Evolutionary conservation across 2,329 filamentous ascomycete genomes (phyloP), one percentile per base, ranked within the genome.

Genomic region (Zelopaecilomyces penicillatus): DNA sequence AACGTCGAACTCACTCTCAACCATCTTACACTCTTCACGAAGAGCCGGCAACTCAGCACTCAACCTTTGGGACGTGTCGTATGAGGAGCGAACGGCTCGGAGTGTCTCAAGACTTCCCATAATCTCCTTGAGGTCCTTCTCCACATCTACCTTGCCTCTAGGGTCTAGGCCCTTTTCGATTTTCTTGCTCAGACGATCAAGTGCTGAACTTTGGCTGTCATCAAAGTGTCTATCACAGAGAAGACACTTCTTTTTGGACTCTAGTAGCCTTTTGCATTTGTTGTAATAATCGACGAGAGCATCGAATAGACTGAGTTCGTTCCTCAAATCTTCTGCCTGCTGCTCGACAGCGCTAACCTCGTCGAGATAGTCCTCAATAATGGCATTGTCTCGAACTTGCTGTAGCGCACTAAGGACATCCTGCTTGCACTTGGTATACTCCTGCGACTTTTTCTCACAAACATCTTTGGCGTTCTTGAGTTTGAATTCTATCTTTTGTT

Each of bases 401-500:
- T 63, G 63, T 27, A 83, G 68, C 12, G 71, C 76, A 7, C 59
- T 56, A 27, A 76, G 52, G 0, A 83, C 76, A 9, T 66, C 73
- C 33, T 75, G 67, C 48, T 85, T 77, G 57, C 79, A 83, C 30
- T 69, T 69, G 33, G 78, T 68, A 36, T 79, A 69, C 47, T 89
- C 84, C 30, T 74, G 67, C 10, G 76, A 70, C 52, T 83, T 83
- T 57, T 78, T 78, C 52, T 75, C 78, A 28, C 83, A 69, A 9
- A 77, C 78, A n/a, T 80, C 78, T 37, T 78, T 80, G 27, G 75
- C 67, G 39, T 73, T 82, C 38, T 80, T 82, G 31, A 94, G 68
- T 55, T 80, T 82, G 62, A 80, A 88, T 49, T 89, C 84, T 8
- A 88, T 67, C 52, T 90, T 83, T 56, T 87, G 83, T 30, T 91